These are phyloP conservation scores for Alternaria tenuissima DNA, from an alignment of 2,329 filamentous ascomycete genomes.

Conservation along the genomic window DNA sequence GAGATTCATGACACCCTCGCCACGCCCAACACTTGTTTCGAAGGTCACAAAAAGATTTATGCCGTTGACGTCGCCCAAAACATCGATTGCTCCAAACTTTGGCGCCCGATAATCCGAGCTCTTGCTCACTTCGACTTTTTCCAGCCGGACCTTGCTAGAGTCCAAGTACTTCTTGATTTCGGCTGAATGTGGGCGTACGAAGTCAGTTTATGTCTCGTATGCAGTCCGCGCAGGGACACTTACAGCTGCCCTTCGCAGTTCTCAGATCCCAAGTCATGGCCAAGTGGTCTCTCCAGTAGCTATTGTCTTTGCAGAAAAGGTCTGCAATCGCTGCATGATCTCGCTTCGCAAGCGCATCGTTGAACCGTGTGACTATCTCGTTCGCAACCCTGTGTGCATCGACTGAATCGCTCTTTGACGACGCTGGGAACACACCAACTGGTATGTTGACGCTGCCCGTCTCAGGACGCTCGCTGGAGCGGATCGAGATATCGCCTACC, in stretches of 20 bases:
- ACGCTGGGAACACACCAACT: slow-evolving; percentile 55
- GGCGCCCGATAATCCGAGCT: slow-evolving; percentile 26
- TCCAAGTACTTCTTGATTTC: slow-evolving; percentile 51
- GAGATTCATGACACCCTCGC: slow-evolving; percentile 47
- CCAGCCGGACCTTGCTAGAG: slow-evolving; percentile 43
- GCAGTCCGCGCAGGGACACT: background rate
- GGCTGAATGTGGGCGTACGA: background rate
- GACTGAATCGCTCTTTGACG: slow-evolving; percentile 36
- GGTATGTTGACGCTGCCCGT: slow-evolving; percentile 65
- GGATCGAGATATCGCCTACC: slow-evolving; percentile 30
- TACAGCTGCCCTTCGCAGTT: slow-evolving; percentile 58
- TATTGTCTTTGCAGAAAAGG: slow-evolving; percentile 60
- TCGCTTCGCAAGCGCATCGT: slow-evolving; percentile 49
- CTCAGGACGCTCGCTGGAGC: slow-evolving; percentile 56
- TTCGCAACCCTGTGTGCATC: slow-evolving; percentile 53
- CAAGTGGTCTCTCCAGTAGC: slow-evolving; percentile 68
- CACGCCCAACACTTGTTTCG: slow-evolving; percentile 40
- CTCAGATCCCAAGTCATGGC: slow-evolving; percentile 64
- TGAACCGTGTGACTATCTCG: slow-evolving; percentile 53
- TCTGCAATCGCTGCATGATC: slow-evolving; percentile 43
- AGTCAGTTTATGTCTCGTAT: background rate
- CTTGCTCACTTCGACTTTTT: slow-evolving; percentile 42
- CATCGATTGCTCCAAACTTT: slow-evolving; percentile 41
- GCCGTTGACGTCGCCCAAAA: slow-evolving; percentile 40
- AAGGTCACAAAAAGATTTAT: slow-evolving; percentile 42